Conservation (phyloP, 352 stramenopile genomes). For the Blastocystis sp. region DNA sequence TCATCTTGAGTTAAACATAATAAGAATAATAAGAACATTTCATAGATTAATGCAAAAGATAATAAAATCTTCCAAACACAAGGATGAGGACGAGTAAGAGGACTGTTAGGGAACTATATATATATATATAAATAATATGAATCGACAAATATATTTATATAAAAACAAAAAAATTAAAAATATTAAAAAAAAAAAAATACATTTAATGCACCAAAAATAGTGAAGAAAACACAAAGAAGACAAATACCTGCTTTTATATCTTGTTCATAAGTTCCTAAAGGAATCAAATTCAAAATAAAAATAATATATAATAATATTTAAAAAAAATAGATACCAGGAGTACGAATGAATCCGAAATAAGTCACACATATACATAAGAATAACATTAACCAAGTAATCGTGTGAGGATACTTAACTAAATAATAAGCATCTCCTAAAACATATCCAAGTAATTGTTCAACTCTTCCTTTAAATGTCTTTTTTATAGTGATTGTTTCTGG, state of each 20-base stretch:
- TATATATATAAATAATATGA: too few relatives aligned
- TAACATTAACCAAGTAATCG: slow-evolving; percentile 26
- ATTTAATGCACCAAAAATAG: slow-evolving; percentile 28
- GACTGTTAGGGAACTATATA: slow-evolving; percentile 24
- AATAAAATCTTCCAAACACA: slow-evolving; percentile 27
- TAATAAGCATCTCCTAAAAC: slow-evolving; percentile 35
- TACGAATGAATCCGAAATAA: too few relatives aligned
- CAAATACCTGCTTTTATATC: too few relatives aligned
- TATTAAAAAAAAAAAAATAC: not conserved
- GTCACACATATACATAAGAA: too few relatives aligned
- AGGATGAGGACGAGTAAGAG: slow-evolving; percentile 7
- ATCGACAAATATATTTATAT: too few relatives aligned
- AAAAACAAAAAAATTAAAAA: too few relatives aligned
- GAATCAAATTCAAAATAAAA: too few relatives aligned
- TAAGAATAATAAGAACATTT: slow-evolving; percentile 32
- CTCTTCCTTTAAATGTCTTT: slow-evolving; percentile 8
- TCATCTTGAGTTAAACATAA: slow-evolving; percentile 51
- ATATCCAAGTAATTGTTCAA: slow-evolving; percentile 4
- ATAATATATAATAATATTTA: too few relatives aligned
- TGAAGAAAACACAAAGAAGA: slow-evolving; percentile 11
- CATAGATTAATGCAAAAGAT: slow-evolving; percentile 20
- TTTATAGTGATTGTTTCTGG: too few relatives aligned
- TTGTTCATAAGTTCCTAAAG: too few relatives aligned
- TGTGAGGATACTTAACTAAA: slow-evolving; percentile 22
- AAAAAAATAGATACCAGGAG: too few relatives aligned